These are phyloP conservation scores for Halteria grandinella DNA, from an alignment of 73 alveolate species.

Conservation along the genomic window DNA sequence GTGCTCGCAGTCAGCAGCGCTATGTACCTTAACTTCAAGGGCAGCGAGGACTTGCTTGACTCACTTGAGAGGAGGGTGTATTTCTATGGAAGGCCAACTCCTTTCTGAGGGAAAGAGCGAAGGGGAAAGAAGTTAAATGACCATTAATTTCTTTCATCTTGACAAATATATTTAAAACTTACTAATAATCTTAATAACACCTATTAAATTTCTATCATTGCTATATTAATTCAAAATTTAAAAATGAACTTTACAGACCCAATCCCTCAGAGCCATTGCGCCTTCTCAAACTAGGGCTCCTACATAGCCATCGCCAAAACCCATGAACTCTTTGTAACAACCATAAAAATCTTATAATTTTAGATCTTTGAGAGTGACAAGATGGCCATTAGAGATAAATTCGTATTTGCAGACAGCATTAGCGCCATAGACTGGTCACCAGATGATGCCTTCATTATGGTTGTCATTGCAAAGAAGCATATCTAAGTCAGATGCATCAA, in stretches of 20 bases:
- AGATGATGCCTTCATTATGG: conserved; percentile 79
- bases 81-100: no score
- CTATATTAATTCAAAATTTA: conserved; percentile 34
- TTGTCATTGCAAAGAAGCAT: conserved; percentile 74
- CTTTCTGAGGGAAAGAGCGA: no score
- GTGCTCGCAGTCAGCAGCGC: background rate
- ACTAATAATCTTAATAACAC: no score
- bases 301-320: conserved; percentile 70
- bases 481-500: conserved; percentile 78
- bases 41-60: conserved; percentile 20
- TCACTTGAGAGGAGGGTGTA: background rate
- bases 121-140: no score
- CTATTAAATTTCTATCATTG: no score
- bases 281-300: conserved; percentile 45
- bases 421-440: conserved; percentile 90
- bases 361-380: conserved; percentile 71
- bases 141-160: no score
- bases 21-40: conserved; percentile 13
- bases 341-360: background rate
- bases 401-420: conserved; percentile 77
- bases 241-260: conserved; percentile 66
- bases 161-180: no score
- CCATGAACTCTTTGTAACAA: conserved; percentile 58
- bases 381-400: conserved; percentile 69
- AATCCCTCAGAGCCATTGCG: conserved; percentile 50